A percentile compares a stretch with the other conserved stretches of the same genome.
phyloP scores from a whole-genome alignment of 192 early-diverging fungal genomes.

The Funneliformis mosseae region DNA sequence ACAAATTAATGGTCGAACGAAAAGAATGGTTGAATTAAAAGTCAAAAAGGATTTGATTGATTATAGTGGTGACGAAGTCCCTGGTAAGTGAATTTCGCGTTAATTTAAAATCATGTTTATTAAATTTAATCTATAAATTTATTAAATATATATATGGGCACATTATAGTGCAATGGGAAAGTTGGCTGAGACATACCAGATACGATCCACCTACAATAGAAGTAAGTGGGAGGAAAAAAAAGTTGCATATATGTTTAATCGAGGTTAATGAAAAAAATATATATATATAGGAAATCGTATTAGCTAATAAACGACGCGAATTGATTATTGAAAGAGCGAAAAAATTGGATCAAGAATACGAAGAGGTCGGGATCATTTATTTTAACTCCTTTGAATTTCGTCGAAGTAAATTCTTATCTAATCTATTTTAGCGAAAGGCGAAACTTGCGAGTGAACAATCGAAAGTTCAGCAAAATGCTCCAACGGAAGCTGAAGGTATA shows the following conservation, averaged over 20 bases:
- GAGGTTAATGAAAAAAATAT: not conserved
- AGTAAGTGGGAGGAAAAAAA: not conserved
- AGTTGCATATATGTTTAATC: not conserved
- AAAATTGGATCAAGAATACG: slow-evolving; percentile 25
- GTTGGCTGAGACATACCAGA: slow-evolving; percentile 35
- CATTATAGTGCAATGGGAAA: slow-evolving; percentile 31
- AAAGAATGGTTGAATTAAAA: slow-evolving; percentile 21
- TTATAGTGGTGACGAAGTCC: slow-evolving; percentile 16
- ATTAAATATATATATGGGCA: no score
- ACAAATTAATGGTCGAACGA: slow-evolving; percentile 9
- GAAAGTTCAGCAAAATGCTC: not conserved
- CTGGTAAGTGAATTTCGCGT: slow-evolving; percentile 3
- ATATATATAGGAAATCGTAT: slow-evolving; percentile 4
- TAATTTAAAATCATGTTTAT: no score
- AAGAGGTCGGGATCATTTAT: not conserved
- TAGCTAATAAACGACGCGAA: slow-evolving; percentile 18
- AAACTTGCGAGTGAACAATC: not conserved
- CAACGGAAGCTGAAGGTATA: not conserved
- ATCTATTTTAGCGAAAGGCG: not conserved
- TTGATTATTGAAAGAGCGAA: slow-evolving; percentile 23
- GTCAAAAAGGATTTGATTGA: not conserved
- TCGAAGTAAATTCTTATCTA: not conserved
- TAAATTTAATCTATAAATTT: no score
- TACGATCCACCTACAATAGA: slow-evolving; percentile 28
- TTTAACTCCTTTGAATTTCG: not conserved